Base-by-base conservation (phyloP, 108 stramenopile genomes). In the Bacterosira constricta region DNA sequence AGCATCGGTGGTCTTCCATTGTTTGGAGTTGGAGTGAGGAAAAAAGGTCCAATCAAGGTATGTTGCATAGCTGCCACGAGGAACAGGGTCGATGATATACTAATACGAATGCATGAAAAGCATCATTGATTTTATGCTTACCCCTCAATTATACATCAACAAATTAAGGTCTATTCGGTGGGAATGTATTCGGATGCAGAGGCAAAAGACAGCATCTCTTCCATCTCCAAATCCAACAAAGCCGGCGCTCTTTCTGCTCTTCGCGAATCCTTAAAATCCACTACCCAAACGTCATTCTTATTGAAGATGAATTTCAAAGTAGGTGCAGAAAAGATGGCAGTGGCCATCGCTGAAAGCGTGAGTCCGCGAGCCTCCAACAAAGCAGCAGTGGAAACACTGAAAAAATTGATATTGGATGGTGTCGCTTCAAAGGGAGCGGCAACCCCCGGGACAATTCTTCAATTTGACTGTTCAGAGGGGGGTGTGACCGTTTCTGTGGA, bases 301-400 rank as follows among this genome's bases (percentile, higher is more conserved):
- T 72, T 88, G 51, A 79, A 88, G 61, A 93, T 93, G 90, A 89
- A 89, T 71, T 90, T 93, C 76, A 89, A 89, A 67, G 92, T 93
- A 17, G 87, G 89, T 20, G 88, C 92, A 27, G 90, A 93, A 60
- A 93, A 93, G 65, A 90, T 93, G 88, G 90, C 90, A 0, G 71
- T 61, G 25, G 92, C 92, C 18, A 93, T 93, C 67, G 90, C 92
- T 25, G 92, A 93, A 17, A 81, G 85, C 34, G 90, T 93, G 8
- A 61, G 69, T 31, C 92, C 92, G 7, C 80, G 90, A 35, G 66
- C 89, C 46, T 80, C 86, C 7, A 76, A 79, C 15, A 66, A 57
- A 34, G 64, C 64, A 3, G 67, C 80, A 1, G 90, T 93, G 11
- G 84, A 85, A 1, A 68, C 71, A 9, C 81, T 93, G 34, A 91